phyloP scores from a whole-genome alignment of 176 grass and related monocot species.

The Triticum dicoccoides region DNA sequence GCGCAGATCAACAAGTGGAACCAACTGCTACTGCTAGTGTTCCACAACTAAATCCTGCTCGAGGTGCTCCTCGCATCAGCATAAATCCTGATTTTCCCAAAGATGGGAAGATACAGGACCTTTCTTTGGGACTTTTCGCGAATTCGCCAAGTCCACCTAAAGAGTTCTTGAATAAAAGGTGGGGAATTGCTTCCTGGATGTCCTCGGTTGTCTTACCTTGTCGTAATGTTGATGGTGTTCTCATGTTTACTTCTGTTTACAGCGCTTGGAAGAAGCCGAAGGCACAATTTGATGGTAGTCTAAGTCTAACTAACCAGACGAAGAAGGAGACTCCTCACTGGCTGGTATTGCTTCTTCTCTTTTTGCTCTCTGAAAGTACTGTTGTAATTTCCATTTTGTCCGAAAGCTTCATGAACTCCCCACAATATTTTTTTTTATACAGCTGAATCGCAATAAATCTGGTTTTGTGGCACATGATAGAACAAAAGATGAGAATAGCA shows the following conservation, averaged over 20 bases:
- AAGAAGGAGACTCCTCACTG: constrained; percentile 20
- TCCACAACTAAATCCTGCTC: constrained; percentile 20
- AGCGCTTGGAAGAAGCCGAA: constrained; percentile 34
- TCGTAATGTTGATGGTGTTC: not conserved
- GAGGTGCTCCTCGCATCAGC: not conserved
- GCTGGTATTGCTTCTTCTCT: constrained; percentile 33
- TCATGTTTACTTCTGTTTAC: constrained; percentile 21
- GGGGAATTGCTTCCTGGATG: not conserved
- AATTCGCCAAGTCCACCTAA: constrained; percentile 13
- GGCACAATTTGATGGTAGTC: constrained; percentile 14
- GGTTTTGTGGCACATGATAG: not conserved
- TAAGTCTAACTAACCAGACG: constrained; percentile 1
- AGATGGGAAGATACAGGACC: constrained; percentile 19
- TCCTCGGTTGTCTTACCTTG: not conserved
- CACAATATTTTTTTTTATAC: not conserved
- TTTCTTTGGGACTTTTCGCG: constrained; percentile 22
- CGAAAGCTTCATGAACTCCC: constrained; percentile 1
- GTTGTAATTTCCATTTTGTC: not conserved
- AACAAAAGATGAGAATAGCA: constrained; percentile 11
- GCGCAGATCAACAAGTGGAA: not conserved
- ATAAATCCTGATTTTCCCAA: not conserved
- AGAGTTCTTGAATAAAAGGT: constrained; percentile 29
- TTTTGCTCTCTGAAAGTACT: constrained; percentile 5
- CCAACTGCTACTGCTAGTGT: not conserved
- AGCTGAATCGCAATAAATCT: constrained; percentile 33